phyloP scores from a whole-genome alignment of 177 flowering plant genomes.

The Telopea speciosissima region DNA sequence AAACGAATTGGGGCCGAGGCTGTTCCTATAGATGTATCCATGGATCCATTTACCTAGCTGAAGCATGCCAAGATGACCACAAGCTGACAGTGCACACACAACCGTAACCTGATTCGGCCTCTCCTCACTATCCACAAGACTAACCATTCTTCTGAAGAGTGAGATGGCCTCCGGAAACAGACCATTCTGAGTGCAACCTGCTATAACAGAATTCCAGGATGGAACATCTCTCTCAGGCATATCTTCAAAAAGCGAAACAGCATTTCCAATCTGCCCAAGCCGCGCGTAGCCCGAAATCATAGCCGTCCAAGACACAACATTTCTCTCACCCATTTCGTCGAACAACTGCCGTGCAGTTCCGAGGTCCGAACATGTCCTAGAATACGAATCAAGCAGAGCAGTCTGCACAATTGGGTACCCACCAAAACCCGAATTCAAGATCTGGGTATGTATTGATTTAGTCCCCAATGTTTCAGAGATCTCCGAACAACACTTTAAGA shows the following conservation, averaged over 20 bases:
- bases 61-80: constrained; percentile 50
- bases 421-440: constrained; percentile 47
- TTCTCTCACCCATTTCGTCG: constrained; percentile 56
- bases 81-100: constrained; percentile 45
- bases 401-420: constrained; percentile 57
- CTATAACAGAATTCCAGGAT: constrained; percentile 43
- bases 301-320: constrained; percentile 21
- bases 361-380: constrained; percentile 28
- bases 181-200: constrained; percentile 68
- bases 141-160: constrained; percentile 48
- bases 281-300: constrained; percentile 16
- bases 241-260: constrained; percentile 15
- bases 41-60: constrained; percentile 43
- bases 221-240: constrained; percentile 21
- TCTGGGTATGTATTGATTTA: constrained; percentile 46
- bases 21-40: constrained; percentile 31
- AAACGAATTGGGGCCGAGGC: constrained; percentile 22
- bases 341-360: constrained; percentile 44
- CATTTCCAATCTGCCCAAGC: constrained; percentile 13
- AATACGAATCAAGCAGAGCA: constrained; percentile 47
- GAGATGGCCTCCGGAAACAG: constrained; percentile 50
- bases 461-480: constrained; percentile 19
- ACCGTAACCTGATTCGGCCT: constrained; percentile 42
- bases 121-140: not conserved
- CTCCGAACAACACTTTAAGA: constrained; percentile 36